A percentile compares a stretch with the other conserved stretches of the same genome.
These are phyloP conservation scores for Galium porrigens DNA, from an alignment of 305 asterid species.

Conservation along the genomic window DNA sequence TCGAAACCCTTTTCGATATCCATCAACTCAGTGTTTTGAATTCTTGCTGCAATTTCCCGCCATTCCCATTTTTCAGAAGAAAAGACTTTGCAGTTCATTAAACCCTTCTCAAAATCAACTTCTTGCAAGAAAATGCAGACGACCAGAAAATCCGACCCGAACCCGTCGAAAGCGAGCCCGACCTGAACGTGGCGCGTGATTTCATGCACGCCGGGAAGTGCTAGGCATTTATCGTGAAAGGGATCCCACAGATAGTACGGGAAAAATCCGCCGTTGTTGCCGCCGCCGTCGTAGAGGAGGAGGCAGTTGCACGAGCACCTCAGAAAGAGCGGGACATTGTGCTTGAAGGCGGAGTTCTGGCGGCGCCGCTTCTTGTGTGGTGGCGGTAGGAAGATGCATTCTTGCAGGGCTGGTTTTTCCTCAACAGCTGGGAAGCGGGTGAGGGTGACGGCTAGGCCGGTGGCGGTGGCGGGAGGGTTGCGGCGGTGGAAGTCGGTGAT, in stretches of 20 bases:
- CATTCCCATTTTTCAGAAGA: constrained; percentile 16
- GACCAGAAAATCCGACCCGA: neutral
- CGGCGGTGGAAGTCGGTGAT: constrained; percentile 14
- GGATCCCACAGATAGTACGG: constrained; percentile 6
- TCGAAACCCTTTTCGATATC: constrained; percentile 10
- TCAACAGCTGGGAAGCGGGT: neutral
- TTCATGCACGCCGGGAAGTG: constrained; percentile 14
- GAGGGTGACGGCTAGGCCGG: constrained; percentile 10
- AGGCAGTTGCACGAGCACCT: constrained; percentile 18
- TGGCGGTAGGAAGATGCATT: constrained; percentile 8
- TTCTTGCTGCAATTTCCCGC: constrained; percentile 7
- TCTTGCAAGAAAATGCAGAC: constrained; percentile 16
- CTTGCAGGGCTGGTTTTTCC: neutral
- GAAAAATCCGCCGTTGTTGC: neutral
- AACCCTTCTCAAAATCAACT: constrained; percentile 6
- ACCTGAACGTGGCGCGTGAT: constrained; percentile 6
- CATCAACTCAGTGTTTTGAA: constrained; percentile 9
- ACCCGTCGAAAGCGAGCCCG: constrained; percentile 14
- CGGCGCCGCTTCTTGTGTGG: neutral
- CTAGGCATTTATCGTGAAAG: neutral
- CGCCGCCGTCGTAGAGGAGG: constrained; percentile 12
- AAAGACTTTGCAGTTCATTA: constrained; percentile 12
- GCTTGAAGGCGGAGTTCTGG: neutral
- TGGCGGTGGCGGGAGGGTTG: constrained; percentile 15
- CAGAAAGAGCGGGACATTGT: neutral